These are phyloP conservation scores for Wickerhamiella allomyrinae DNA, from an alignment of 805 yeast genomes.

Conservation along the genomic window DNA sequence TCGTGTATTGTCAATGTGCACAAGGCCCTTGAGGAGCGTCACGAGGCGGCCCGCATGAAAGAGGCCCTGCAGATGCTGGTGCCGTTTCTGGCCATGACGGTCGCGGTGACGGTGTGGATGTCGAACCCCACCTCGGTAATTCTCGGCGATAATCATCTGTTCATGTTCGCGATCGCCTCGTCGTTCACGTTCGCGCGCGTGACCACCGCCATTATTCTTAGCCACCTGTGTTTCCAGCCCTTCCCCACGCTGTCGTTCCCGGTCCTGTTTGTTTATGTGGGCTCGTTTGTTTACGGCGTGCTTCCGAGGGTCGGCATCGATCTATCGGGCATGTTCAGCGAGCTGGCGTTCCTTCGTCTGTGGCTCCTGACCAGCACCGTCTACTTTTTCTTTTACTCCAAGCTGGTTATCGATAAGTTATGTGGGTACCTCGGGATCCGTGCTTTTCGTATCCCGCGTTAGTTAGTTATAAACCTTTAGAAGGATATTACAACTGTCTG, in stretches of 20 bases:
- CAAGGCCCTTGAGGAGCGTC: constrained; percentile 32
- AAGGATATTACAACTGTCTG: too few relatives aligned
- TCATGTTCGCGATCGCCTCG: constrained; percentile 60
- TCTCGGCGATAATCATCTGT: constrained; percentile 33
- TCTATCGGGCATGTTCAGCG: constrained; percentile 13
- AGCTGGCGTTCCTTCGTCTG: constrained; percentile 32
- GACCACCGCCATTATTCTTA: constrained; percentile 43
- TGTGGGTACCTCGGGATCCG: constrained; percentile 72
- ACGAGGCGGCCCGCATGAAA: not conserved
- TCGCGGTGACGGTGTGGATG: constrained; percentile 32
- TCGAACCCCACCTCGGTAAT: constrained; percentile 36
- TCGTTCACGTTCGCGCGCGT: constrained; percentile 86
- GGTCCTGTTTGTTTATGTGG: constrained; percentile 30
- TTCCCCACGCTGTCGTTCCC: constrained; percentile 70
- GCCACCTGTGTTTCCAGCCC: constrained; percentile 67
- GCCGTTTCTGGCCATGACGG: constrained; percentile 52
- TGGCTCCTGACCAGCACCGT: constrained; percentile 56
- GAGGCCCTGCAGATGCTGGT: constrained; percentile 31
- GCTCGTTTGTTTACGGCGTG: constrained; percentile 25
- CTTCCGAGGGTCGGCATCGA: constrained; percentile 40
- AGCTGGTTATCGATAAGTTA: constrained; percentile 61
- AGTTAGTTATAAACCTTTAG: not conserved
- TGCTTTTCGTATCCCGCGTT: constrained; percentile 46
- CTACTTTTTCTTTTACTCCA: constrained; percentile 53
- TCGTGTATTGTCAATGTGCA: constrained; percentile 41